phyloP scores from a whole-genome alignment of 768 basidiomycete genomes.

The Mycena kentingensis region DNA sequence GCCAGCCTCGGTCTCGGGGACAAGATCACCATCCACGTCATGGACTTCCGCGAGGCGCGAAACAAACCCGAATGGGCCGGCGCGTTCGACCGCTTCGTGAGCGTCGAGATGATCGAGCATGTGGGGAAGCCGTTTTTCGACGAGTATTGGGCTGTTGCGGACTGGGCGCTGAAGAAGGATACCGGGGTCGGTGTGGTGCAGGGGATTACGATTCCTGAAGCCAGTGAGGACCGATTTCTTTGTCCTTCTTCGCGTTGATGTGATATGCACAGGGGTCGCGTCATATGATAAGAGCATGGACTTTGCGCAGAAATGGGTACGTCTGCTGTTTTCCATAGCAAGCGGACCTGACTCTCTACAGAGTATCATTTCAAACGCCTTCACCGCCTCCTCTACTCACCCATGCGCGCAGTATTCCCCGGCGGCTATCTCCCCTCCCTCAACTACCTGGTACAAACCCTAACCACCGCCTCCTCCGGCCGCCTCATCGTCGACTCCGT shows the following conservation, averaged over 20 bases:
- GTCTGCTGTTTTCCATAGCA: background rate
- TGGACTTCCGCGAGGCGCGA: conserved; percentile 49
- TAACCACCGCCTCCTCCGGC: conserved; percentile 42
- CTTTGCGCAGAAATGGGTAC: conserved; percentile 58
- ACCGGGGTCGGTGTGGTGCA: conserved; percentile 55
- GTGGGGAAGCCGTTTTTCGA: conserved; percentile 53
- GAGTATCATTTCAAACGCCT: no score
- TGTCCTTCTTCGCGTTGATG: background rate
- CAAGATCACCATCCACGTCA: conserved; percentile 48
- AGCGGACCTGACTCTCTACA: no score
- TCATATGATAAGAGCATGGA: conserved; percentile 44
- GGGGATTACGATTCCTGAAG: conserved; percentile 57
- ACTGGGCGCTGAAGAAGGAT: conserved; percentile 48
- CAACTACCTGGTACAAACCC: conserved; percentile 41
- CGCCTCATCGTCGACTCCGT: conserved; percentile 54
- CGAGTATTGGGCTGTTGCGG: conserved; percentile 50
- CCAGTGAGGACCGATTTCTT: conserved; percentile 34
- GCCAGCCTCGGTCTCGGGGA: conserved; percentile 38
- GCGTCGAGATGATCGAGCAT: conserved; percentile 61
- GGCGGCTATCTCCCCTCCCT: conserved; percentile 58
- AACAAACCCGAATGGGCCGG: conserved; percentile 49
- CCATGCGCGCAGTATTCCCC: conserved; percentile 63
- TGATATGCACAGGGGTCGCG: conserved; percentile 32
- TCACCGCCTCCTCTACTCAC: no score
- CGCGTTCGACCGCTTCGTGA: conserved; percentile 53